Evolutionary conservation across 73 alveolate species (phyloP).

Genomic region (Effrenium voratum): DNA sequence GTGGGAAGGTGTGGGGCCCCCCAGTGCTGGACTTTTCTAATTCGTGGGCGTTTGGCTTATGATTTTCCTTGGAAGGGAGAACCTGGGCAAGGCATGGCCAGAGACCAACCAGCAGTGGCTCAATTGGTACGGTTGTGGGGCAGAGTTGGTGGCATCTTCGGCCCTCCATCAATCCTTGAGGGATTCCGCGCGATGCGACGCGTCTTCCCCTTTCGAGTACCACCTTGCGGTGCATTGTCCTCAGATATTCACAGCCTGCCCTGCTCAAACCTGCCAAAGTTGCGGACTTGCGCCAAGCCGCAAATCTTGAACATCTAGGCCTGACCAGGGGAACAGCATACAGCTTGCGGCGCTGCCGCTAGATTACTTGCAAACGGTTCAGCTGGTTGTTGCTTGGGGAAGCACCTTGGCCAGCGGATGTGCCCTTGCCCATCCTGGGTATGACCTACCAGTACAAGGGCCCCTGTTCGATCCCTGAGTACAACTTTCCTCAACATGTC

Average conservation of each 20-base stretch:
- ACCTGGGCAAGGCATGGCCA: too few relatives aligned
- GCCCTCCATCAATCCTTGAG: neutral
- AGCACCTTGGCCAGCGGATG: neutral
- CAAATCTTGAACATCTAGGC: neutral
- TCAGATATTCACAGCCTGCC: neutral
- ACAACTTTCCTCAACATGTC: neutral
- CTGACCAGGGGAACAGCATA: neutral
- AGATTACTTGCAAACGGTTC: neutral
- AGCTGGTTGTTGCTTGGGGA: neutral
- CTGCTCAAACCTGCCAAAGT: neutral
- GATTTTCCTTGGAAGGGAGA: too few relatives aligned
- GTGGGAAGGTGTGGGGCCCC: too few relatives aligned
- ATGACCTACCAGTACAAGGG: neutral
- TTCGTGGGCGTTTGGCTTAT: too few relatives aligned
- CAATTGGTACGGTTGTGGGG: too few relatives aligned
- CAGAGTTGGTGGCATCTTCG: neutral
- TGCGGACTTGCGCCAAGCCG: neutral
- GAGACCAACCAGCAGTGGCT: too few relatives aligned
- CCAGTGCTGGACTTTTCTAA: too few relatives aligned
- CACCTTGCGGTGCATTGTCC: slow-evolving; percentile 8
- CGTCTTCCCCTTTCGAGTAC: neutral
- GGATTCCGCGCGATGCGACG: neutral
- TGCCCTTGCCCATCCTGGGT: neutral
- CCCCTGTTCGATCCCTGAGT: neutral
- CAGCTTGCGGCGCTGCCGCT: neutral